Base-by-base conservation (phyloP, 306 rosid genomes). In the Gleditsia sinensis region DNA sequence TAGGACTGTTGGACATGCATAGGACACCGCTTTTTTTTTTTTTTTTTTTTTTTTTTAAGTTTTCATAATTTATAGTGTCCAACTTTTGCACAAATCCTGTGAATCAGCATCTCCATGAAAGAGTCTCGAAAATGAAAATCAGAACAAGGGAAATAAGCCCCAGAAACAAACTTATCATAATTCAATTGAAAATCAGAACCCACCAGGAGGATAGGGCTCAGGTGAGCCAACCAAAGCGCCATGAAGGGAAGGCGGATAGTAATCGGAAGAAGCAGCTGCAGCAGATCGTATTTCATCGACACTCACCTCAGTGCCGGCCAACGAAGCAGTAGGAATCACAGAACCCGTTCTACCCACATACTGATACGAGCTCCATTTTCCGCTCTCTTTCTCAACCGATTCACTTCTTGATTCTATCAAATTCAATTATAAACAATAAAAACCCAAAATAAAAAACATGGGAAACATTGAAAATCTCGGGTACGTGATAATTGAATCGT, bases 251-350 rank as follows among this genome's bases (percentile, higher is more conserved):
- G 96, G 94, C 3, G 97, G 96, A 76, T 90, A 94, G 43, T 68
- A 65, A 48, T 88, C 85, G 33, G 95, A 83, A 68, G 87, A 55
- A 80, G 71, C 62, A 59, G 89, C 77, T 40, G 89, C 90, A 6
- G 98, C 97, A 21, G 96, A 89, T 33, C 98, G 84, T 59, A 94
- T 91, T 85, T 94, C 98, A 59, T 88, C 97, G 21, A 94, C 93
- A 83, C 91, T 94, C 71, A 94, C 92, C 66, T 89, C 90, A 67
- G 83, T 85, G 42, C 86, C 98, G 43, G 91, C 88, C 79, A 77
- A 61, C 3, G 92, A 87, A 76, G 91, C 81, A 48, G 86, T 83
- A 14, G 95, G 96, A 9, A 84, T 69, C 60, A 43, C 87, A 36
- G 97, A 83, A 20, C 92, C 97, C 10, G 88, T 59, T 84, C 90